These are phyloP conservation scores for Plasmodium sp. DNA, from an alignment of 169 alveolate species.

Conservation along the genomic window DNA sequence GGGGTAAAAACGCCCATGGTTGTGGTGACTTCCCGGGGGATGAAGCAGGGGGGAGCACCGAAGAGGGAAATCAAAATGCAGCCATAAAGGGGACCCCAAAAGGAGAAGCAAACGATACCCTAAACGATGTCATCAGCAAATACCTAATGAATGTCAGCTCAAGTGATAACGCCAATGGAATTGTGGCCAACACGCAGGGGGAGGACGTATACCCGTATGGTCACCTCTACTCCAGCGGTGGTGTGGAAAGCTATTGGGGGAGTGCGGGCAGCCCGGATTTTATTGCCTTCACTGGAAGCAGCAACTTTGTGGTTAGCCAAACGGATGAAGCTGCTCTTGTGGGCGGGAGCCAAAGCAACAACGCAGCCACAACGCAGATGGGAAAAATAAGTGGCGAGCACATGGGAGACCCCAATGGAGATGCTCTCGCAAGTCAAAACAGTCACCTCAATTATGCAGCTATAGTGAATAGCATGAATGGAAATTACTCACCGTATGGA, in stretches of 20 bases:
- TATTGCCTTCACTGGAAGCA: neutral
- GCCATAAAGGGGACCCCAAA: neutral
- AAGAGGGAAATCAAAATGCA: neutral
- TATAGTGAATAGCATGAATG: neutral
- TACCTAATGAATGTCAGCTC: constrained; percentile 4
- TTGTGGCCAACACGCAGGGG: neutral
- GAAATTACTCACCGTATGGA: neutral
- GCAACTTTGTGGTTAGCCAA: neutral
- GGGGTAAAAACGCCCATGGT: neutral
- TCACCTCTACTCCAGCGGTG: neutral
- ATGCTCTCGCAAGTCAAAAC: neutral
- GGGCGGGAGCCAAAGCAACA: neutral
- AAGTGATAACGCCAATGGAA: neutral
- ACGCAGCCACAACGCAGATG: neutral
- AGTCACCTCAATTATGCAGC: neutral
- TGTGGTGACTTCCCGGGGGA: neutral
- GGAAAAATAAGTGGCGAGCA: neutral
- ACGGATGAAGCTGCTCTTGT: neutral
- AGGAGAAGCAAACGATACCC: neutral
- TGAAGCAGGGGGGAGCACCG: neutral
- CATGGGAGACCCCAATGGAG: neutral
- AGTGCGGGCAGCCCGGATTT: neutral
- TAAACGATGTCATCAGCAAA: constrained; percentile 34
- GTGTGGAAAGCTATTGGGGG: neutral
- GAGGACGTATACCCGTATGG: neutral